Conservation (phyloP, 192 early-diverging fungal species). For the Kappamyces sp. region DNA sequence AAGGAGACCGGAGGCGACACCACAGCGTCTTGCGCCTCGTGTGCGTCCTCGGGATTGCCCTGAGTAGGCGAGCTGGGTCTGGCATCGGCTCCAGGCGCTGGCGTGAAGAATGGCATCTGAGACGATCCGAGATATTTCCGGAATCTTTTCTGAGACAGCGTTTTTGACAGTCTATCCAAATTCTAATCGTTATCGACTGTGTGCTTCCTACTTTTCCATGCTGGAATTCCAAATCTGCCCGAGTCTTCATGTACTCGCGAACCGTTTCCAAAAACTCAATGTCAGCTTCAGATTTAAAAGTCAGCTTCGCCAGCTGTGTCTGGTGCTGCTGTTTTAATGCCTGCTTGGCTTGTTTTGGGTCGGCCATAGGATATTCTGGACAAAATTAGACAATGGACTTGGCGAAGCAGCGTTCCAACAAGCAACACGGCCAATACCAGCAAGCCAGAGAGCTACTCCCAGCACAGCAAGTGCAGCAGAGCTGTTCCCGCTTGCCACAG, state of each 20-base stretch:
- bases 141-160: background rate
- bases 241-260: slow-evolving; percentile 31
- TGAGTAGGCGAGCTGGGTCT: background rate
- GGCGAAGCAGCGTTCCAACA: too few species aligned
- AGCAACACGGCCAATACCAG: too few species aligned
- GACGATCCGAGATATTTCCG: slow-evolving; percentile 16
- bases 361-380: too few species aligned
- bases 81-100: background rate
- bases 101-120: slow-evolving; percentile 4
- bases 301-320: slow-evolving; percentile 17
- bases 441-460: too few species aligned
- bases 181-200: slow-evolving; percentile 4
- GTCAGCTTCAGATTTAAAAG: slow-evolving; percentile 28
- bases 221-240: slow-evolving; percentile 34
- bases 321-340: slow-evolving; percentile 10
- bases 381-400: too few species aligned
- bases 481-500: too few species aligned
- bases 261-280: slow-evolving; percentile 34
- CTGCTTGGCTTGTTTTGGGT: background rate
- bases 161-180: slow-evolving; percentile 34
- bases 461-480: too few species aligned
- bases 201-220: slow-evolving; percentile 20
- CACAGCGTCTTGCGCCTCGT: too few species aligned
- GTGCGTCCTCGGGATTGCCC: background rate
- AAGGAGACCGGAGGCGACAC: too few species aligned